Evolutionary conservation across 169 alveolate genomes (phyloP), one percentile per base, ranked within the genome.

Genomic region (Plasmodium ovale): DNA sequence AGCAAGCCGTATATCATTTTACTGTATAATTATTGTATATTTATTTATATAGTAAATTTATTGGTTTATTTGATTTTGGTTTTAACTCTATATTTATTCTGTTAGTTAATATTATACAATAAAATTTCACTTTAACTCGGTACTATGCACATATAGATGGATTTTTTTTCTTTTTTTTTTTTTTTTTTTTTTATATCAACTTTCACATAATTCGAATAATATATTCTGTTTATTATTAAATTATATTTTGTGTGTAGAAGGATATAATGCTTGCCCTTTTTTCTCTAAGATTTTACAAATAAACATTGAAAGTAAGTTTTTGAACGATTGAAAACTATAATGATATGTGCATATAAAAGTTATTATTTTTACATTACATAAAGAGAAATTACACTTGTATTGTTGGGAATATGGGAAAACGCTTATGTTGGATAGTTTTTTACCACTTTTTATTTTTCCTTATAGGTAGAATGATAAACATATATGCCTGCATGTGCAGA

Each of bases 381-480:
- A 10, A 4, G 44, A 12, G 9, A 25, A 10, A 29, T 10, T 25
- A 64, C 6, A 31, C 1, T 29, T 64, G 29, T 64, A 64, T 53
- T 31, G n/a, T 35, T 64, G 27, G 58, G 44, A 64, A 10, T 29
- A 16, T 64, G 72, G 16, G 10, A 23, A 64, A 33, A 35, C 27
- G 10, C 10, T 21, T 27, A 23, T 16, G 21, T 21, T 33, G 72
- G 44, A 23, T 9, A 64, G 25, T 9, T n/a, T 31, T 3, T 16
- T 33, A n/a, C 37, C 54, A 47, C 14, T 21, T 64, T 23, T 4
- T 64, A 16, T 23, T 64, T 23, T 12, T 64, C 39, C 51, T 64
- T 64, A 31, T 23, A 0, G 72, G 72, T 64, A 64, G 56, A 64
- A 64, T 64, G 3, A n/a, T 47, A 35, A 9, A 64, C 16, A 64